phyloP scores from a whole-genome alignment of 1,284 basidiomycete genomes.

The Fomitopsis betulina region DNA sequence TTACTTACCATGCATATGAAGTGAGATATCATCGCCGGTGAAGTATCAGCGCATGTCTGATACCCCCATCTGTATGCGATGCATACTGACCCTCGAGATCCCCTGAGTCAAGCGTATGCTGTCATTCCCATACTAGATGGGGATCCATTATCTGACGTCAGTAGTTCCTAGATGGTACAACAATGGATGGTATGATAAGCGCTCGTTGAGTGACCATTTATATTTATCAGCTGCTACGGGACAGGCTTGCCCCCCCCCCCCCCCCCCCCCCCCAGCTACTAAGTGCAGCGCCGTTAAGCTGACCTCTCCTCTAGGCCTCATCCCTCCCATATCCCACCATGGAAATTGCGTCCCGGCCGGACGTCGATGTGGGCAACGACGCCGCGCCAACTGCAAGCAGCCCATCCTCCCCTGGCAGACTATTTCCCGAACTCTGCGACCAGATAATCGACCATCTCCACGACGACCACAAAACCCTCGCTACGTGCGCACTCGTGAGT shows the following conservation, averaged over 20 bases:
- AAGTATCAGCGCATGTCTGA: too few relatives aligned
- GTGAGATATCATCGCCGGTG: too few relatives aligned
- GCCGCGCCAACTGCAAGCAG: not conserved
- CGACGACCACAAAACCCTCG: slow-evolving; percentile 14
- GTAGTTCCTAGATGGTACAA: not conserved
- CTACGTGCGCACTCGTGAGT: slow-evolving; percentile 11
- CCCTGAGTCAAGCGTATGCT: too few relatives aligned
- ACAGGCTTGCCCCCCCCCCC: not conserved
- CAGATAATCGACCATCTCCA: slow-evolving; percentile 19
- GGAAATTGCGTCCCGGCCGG: not conserved
- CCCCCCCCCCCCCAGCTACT: not conserved
- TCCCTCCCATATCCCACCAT: not conserved
- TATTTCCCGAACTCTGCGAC: slow-evolving; percentile 18
- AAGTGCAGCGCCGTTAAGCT: not conserved
- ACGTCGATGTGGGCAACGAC: not conserved
- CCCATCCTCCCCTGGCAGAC: not conserved
- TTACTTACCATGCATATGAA: too few relatives aligned
- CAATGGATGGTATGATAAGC: not conserved
- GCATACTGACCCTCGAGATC: too few relatives aligned
- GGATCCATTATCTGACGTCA: too few relatives aligned
- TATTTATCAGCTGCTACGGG: too few relatives aligned
- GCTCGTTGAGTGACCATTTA: not conserved
- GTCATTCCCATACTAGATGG: too few relatives aligned
- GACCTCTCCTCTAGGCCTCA: not conserved
- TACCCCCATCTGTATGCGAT: too few relatives aligned